Conservation (phyloP, 2,329 filamentous ascomycete genomes). For the Beauveria medogensis region DNA sequence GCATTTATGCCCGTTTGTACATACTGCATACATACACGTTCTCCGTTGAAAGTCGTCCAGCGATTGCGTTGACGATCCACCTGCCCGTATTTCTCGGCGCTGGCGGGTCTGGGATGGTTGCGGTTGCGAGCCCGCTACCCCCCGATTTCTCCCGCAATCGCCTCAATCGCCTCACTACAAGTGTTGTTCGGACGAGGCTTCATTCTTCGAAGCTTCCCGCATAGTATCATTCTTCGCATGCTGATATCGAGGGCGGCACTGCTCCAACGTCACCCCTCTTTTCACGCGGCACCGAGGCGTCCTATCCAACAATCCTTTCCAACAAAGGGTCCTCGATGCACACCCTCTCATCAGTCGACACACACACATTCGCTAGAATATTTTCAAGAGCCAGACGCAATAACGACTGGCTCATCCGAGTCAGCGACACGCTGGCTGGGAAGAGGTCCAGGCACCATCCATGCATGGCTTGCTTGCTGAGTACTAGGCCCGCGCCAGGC, state of each 20-base stretch:
- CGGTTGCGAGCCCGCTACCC: background rate
- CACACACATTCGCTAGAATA: background rate
- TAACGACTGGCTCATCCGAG: too few relatives aligned
- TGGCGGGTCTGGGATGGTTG: background rate
- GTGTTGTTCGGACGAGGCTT: background rate
- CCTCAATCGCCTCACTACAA: background rate
- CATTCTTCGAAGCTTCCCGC: too few relatives aligned
- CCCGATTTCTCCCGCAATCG: background rate
- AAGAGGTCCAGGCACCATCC: background rate
- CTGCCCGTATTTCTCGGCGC: conserved; percentile 1
- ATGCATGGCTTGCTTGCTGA: background rate
- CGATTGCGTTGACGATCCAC: background rate
- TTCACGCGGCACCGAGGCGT: background rate
- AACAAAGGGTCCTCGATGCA: background rate
- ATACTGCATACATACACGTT: background rate
- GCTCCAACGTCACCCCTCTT: background rate
- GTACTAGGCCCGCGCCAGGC: background rate
- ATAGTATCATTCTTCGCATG: background rate
- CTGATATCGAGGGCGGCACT: background rate
- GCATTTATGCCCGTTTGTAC: background rate
- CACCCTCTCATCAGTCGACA: background rate
- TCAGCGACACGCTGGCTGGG: background rate
- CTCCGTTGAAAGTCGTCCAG: background rate
- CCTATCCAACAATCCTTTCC: background rate
- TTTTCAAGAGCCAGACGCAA: background rate